Base-by-base conservation (phyloP, 352 stramenopile species). In the Pythium myriotylum region DNA sequence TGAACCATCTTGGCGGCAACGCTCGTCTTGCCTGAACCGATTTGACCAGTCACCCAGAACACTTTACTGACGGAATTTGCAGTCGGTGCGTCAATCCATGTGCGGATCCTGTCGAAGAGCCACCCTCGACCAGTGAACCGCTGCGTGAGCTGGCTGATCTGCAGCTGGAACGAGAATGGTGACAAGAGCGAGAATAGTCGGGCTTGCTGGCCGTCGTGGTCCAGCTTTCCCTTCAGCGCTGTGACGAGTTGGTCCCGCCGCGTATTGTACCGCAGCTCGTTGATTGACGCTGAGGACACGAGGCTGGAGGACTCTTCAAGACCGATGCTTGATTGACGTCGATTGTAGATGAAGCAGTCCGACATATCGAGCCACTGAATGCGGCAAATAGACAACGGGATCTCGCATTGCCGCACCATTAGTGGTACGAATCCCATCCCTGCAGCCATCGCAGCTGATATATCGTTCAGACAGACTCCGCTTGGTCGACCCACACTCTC, bases 281-380 rank as follows among this genome's bases (percentile, higher is more conserved):
- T 92, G 23, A 92, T 65, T 6, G 59, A 50, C 26, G 51, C 47
- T 0, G 48, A 56, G 14, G 62, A 59, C 8, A 62, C 54, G 33
- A 72, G 56, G 1, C 61, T 61, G 23, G 42, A 40, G 19, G 27
- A 20, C 0, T 58, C 48, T 35, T 35, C 3, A n/a, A 32, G 40
- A 16, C 19, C 19, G n/a, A 23, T 19, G 8, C 29, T 29, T 52
- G 53, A 55, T n/a, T 0, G 24, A 1, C n/a, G 12, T 7, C 40
- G 42, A 22, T 63, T 58, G 63, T 92, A 86, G 40, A 87, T 56
- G 14, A 92, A 63, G 40, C 73, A 86, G 54, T 92, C 81, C 7
- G 77, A 81, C 64, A 92, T 76, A 50, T 92, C 83, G 20, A 92
- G 77, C 83, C 83, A 92, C 54, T 92, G 83, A 49, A 92, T 92